Conservation (phyloP, 768 basidiomycete genomes). For the Mycena maculata region DNA sequence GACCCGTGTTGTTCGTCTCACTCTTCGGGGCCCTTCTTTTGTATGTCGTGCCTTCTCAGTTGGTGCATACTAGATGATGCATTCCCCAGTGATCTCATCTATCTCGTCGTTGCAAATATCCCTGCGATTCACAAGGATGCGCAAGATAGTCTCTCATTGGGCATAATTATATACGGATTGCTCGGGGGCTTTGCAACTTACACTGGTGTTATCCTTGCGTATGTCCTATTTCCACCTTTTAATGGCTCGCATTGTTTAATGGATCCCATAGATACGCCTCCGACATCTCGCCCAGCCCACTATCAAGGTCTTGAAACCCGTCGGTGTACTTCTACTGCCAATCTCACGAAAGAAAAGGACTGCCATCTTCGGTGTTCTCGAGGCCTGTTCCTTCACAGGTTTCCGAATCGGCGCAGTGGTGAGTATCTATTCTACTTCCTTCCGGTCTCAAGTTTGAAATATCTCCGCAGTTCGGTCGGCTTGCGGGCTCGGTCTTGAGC, state of each 20-base stretch:
- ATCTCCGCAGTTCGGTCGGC: not conserved
- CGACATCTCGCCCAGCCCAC: constrained; percentile 2
- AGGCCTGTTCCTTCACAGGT: constrained; percentile 5
- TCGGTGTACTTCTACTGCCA: not conserved
- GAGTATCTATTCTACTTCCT: not conserved
- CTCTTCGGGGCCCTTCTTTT: constrained; percentile 11
- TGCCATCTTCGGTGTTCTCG: not conserved
- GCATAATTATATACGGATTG: constrained; percentile 15
- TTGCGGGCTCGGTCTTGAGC: not conserved
- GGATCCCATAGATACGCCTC: constrained; percentile 12
- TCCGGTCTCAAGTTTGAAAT: not conserved
- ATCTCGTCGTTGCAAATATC: not conserved
- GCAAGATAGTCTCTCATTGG: constrained; percentile 12
- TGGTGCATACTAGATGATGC: too few relatives aligned
- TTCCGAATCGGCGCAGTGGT: constrained; percentile 14
- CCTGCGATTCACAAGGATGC: not conserved
- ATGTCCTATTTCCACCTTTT: not conserved
- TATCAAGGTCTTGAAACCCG: constrained; percentile 3
- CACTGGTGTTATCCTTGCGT: constrained; percentile 23
- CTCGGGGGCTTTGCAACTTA: constrained; percentile 25
- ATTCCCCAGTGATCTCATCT: constrained; percentile 13
- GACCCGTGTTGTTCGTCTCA: constrained; percentile 10
- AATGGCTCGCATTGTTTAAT: not conserved
- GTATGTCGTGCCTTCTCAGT: not conserved
- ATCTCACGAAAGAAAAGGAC: not conserved